Percentiles rank a stretch among this genome's conserved stretches.
Evolutionary conservation across 768 basidiomycete species (phyloP).

Genomic region (Lactarius evosmus): DNA sequence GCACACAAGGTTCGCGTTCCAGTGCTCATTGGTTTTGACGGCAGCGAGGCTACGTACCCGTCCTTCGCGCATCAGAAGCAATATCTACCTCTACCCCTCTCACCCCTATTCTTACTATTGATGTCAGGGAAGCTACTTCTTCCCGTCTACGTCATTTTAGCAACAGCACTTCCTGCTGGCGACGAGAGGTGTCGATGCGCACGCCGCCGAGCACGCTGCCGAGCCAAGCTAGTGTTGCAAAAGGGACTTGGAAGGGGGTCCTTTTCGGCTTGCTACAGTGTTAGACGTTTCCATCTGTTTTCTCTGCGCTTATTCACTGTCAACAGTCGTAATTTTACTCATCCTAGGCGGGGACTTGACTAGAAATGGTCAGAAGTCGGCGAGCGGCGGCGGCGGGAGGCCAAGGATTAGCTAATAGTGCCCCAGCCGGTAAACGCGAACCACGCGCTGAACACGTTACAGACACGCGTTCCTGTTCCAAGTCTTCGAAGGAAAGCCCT

Average conservation of each 20-base stretch:
- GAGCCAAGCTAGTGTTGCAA: background rate
- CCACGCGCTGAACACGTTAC: constrained; percentile 26
- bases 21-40: constrained; percentile 6
- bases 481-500: background rate
- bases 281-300: background rate
- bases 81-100: background rate
- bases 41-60: constrained; percentile 19
- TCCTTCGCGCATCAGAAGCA: background rate
- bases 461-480: constrained; percentile 14
- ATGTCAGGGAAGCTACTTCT: background rate
- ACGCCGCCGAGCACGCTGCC: background rate
- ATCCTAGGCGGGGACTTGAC: constrained; percentile 1
- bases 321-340: background rate
- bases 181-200: background rate
- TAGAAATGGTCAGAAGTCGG: background rate
- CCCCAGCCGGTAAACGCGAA: constrained; percentile 5
- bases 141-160: constrained; percentile 19
- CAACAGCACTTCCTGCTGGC: background rate
- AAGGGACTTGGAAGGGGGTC: background rate
- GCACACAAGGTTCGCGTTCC: constrained; percentile 9
- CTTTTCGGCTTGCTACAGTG: background rate
- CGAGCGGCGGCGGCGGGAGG: background rate
- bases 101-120: background rate
- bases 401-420: constrained; percentile 10
- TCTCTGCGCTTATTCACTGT: background rate